phyloP scores from a whole-genome alignment of 2,329 filamentous ascomycete species.

The Fusarium irregulare region DNA sequence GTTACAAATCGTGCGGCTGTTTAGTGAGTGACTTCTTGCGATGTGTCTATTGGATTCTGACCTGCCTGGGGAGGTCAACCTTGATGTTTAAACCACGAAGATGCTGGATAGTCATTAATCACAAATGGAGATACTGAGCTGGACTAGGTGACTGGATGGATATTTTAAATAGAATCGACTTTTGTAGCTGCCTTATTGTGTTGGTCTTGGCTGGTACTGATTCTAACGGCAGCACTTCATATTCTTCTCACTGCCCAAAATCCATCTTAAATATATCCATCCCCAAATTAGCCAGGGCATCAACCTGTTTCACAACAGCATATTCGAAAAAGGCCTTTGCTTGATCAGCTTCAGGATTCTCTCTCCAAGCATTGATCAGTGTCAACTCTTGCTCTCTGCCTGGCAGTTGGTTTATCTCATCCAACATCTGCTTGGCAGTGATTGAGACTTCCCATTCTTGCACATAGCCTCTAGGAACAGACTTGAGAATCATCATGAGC shows the following conservation, averaged over 20 bases:
- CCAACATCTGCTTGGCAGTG: conserved; percentile 60
- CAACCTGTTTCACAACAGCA: conserved; percentile 61
- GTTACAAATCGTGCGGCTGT: background rate
- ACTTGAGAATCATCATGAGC: conserved; percentile 59
- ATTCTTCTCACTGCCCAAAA: conserved; percentile 46
- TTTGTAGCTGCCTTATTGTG: background rate
- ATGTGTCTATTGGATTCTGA: background rate
- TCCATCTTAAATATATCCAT: conserved; percentile 56
- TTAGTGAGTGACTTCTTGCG: background rate
- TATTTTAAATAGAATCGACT: background rate
- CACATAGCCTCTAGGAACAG: conserved; percentile 56
- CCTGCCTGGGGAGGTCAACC: background rate
- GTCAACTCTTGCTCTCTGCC: conserved; percentile 59
- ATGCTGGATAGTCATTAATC: background rate
- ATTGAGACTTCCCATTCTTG: conserved; percentile 59
- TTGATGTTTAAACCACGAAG: background rate
- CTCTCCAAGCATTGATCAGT: conserved; percentile 58
- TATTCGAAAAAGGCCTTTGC: conserved; percentile 61
- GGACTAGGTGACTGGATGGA: background rate
- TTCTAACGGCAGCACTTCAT: background rate
- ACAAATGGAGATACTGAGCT: background rate
- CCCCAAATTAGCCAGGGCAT: conserved; percentile 60
- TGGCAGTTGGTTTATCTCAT: conserved; percentile 59
- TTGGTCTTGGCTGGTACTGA: background rate
- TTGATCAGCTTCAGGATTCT: conserved; percentile 53